phyloP scores from a whole-genome alignment of 306 rosid species.

The Astragalus glycyphyllos region DNA sequence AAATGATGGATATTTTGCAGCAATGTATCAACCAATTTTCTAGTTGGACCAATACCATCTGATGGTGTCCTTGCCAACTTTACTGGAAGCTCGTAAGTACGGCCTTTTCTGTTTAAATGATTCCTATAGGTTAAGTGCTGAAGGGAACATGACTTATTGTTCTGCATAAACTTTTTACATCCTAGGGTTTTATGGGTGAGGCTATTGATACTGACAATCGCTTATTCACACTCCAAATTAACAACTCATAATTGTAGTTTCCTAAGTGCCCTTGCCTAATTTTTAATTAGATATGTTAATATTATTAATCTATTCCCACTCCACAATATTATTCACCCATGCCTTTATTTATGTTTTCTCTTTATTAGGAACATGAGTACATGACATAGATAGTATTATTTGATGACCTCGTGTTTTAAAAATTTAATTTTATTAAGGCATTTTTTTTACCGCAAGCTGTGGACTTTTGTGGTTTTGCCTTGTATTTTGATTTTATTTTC shows the following conservation, averaged over 20 bases:
- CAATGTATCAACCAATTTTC: slow-evolving; percentile 90
- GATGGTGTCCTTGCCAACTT: slow-evolving; percentile 84
- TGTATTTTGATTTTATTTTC: background rate
- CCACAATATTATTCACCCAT: background rate
- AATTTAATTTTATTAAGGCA: slow-evolving; percentile 2
- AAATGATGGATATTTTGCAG: slow-evolving; percentile 53
- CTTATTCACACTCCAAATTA: slow-evolving; percentile 9
- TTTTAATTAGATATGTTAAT: slow-evolving; percentile 17
- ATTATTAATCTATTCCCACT: background rate
- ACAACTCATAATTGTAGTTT: slow-evolving; percentile 2
- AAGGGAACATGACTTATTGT: slow-evolving; percentile 9
- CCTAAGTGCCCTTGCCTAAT: background rate
- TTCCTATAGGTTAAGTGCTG: slow-evolving; percentile 33
- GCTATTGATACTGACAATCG: background rate
- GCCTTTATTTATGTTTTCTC: slow-evolving; percentile 9
- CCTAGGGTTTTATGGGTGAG: slow-evolving; percentile 2
- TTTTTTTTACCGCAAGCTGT: background rate
- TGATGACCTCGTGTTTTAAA: slow-evolving; percentile 20
- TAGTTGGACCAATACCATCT: slow-evolving; percentile 89
- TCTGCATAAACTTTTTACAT: slow-evolving; percentile 9
- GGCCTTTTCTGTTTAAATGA: slow-evolving; percentile 32
- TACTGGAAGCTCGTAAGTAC: slow-evolving; percentile 83
- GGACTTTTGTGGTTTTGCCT: background rate
- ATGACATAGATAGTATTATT: slow-evolving; percentile 20
- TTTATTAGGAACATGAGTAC: background rate